phyloP scores from a whole-genome alignment of 2,329 filamentous ascomycete genomes.

The Ophiocordyceps australis region DNA sequence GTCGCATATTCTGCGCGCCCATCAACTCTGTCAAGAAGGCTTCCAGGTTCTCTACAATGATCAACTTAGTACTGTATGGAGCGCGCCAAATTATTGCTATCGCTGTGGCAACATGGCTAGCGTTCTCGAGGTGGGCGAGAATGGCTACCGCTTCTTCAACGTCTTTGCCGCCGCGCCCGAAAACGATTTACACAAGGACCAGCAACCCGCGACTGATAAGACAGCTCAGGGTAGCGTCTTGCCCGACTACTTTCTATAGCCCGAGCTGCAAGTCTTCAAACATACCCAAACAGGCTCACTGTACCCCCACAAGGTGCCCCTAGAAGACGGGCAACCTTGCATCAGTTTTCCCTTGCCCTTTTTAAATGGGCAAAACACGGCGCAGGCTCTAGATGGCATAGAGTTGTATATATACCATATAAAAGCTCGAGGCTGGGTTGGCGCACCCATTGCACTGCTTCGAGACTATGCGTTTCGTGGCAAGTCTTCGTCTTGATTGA shows the following conservation, averaged over 20 bases:
- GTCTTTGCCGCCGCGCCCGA: slow-evolving; percentile 95
- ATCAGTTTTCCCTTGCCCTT: too few relatives aligned
- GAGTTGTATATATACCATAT: too few relatives aligned
- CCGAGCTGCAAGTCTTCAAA: too few relatives aligned
- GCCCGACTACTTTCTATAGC: slow-evolving; percentile 52
- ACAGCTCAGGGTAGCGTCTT: slow-evolving; percentile 41
- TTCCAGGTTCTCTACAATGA: slow-evolving; percentile 96
- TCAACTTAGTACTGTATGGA: slow-evolving; percentile 90
- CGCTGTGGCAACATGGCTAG: slow-evolving; percentile 94
- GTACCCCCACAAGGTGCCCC: too few relatives aligned
- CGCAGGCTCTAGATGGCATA: too few relatives aligned
- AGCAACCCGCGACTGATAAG: slow-evolving; percentile 61
- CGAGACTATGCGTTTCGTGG: too few relatives aligned
- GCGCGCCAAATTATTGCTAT: slow-evolving; percentile 91
- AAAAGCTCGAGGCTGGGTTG: too few relatives aligned
- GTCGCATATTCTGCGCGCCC: slow-evolving; percentile 93
- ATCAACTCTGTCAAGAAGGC: slow-evolving; percentile 95
- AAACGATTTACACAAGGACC: slow-evolving; percentile 79
- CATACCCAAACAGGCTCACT: too few relatives aligned
- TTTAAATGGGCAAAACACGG: too few relatives aligned
- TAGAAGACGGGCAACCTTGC: too few relatives aligned
- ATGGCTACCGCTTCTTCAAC: slow-evolving; percentile 88
- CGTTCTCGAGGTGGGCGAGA: slow-evolving; percentile 88
- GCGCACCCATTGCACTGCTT: too few relatives aligned
- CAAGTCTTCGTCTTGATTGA: too few relatives aligned